Conservation (phyloP, 2,329 filamentous ascomycete species). For the Colletotrichum costaricense region DNA sequence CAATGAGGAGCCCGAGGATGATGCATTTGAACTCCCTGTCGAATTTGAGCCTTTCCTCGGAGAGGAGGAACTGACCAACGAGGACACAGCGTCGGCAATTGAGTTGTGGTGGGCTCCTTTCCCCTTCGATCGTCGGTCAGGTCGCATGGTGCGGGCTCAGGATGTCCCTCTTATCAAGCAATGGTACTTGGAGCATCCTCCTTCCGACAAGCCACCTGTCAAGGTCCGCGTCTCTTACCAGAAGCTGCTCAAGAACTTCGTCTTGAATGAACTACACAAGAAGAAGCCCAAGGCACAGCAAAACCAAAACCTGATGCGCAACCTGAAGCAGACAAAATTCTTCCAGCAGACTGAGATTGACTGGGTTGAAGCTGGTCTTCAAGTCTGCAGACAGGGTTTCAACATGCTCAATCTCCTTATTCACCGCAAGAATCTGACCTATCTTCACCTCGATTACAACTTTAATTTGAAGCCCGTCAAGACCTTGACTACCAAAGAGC, state of each 20-base stretch:
- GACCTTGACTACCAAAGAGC: conserved; percentile 97
- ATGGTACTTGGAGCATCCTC: conserved; percentile 97
- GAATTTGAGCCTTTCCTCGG: conserved; percentile 88
- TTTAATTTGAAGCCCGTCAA: conserved; percentile 99
- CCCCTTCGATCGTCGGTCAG: conserved; percentile 93
- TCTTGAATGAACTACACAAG: conserved; percentile 96
- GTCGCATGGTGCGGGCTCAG: conserved; percentile 95
- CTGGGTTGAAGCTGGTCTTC: conserved; percentile 98
- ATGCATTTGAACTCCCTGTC: conserved; percentile 84
- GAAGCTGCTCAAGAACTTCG: conserved; percentile 95
- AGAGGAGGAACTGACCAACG: conserved; percentile 88
- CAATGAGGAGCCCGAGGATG: conserved; percentile 79
- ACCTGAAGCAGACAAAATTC: conserved; percentile 96
- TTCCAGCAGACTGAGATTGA: conserved; percentile 99
- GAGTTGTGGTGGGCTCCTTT: conserved; percentile 98
- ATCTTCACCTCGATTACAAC: conserved; percentile 98
- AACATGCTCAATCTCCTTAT: conserved; percentile 99
- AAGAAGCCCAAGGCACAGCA: conserved; percentile 95
- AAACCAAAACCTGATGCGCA: conserved; percentile 90
- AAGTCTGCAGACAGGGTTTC: conserved; percentile 97
- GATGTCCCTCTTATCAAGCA: conserved; percentile 98
- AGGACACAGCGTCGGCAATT: conserved; percentile 91
- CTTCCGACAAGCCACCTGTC: conserved; percentile 85
- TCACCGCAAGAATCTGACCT: conserved; percentile 97
- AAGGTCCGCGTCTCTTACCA: conserved; percentile 99